These are phyloP conservation scores for Saprolegnia parasitica DNA, from an alignment of 352 stramenopile genomes.

Conservation along the genomic window DNA sequence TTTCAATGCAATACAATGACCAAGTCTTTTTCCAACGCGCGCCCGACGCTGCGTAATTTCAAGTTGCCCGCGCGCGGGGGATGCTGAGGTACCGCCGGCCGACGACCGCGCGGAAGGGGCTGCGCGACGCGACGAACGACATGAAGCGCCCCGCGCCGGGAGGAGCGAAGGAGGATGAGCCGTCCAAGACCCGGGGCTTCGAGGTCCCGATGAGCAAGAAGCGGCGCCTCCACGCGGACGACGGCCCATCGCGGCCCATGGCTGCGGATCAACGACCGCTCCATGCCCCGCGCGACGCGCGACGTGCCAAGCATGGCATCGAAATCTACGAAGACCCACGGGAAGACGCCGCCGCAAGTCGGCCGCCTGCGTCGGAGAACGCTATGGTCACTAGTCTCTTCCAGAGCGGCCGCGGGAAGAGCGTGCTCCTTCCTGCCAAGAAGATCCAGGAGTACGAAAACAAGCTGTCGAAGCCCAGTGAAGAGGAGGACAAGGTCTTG, in stretches of 20 bases:
- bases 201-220: slow-evolving; percentile 11
- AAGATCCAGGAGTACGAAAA: slow-evolving; percentile 17
- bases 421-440: background rate
- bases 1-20: slow-evolving; percentile 1
- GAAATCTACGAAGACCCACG: slow-evolving; percentile 6
- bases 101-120: background rate
- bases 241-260: background rate
- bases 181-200: background rate
- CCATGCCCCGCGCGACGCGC: background rate
- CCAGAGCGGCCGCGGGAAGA: slow-evolving; percentile 12
- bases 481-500: background rate
- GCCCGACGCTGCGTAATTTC: background rate
- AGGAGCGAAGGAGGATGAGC: background rate
- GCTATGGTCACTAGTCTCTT: slow-evolving; percentile 9
- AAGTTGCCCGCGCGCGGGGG: background rate
- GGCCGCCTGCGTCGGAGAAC: background rate
- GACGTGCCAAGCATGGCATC: background rate
- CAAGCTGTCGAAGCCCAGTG: slow-evolving; percentile 7
- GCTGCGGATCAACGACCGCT: background rate
- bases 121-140: slow-evolving; percentile 15
- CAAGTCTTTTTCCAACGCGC: background rate
- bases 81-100: slow-evolving; percentile 14
- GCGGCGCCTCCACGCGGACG: background rate
- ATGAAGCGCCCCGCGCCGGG: background rate
- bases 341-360: background rate